Conservation (phyloP, 345 rosid genomes). For the Euphorbia lathyris region DNA sequence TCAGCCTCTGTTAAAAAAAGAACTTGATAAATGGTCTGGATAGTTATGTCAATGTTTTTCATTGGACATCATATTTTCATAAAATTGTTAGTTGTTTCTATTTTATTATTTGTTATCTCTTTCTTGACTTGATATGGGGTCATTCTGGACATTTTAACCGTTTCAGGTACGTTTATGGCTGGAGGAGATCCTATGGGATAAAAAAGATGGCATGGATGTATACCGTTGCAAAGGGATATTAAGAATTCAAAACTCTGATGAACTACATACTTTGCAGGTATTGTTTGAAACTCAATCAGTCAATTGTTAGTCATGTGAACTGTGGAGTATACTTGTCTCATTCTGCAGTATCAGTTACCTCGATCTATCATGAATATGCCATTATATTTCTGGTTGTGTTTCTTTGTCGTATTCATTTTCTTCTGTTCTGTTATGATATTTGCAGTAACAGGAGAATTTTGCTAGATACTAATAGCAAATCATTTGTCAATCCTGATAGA, state of each 20-base stretch:
- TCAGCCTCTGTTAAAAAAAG: neutral
- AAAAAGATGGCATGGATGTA: constrained; percentile 67
- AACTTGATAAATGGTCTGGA: neutral
- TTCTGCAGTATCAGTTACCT: neutral
- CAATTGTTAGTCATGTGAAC: neutral
- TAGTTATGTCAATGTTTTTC: neutral
- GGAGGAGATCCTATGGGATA: constrained; percentile 94
- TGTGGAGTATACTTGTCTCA: constrained; percentile 9
- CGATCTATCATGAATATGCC: neutral
- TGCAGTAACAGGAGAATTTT: neutral
- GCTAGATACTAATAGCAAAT: neutral
- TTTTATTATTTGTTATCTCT: neutral
- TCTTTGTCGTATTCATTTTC: neutral
- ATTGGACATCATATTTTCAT: neutral
- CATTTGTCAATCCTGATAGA: neutral
- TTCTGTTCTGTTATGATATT: neutral
- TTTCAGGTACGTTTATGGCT: constrained; percentile 73
- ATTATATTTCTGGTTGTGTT: neutral
- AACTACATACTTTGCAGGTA: constrained; percentile 91
- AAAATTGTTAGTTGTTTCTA: neutral
- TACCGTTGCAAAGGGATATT: constrained; percentile 94
- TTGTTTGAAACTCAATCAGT: constrained; percentile 9
- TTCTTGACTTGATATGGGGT: neutral
- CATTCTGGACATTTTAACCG: constrained; percentile 8
- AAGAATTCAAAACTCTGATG: constrained; percentile 57